These are phyloP conservation scores for Linnemannia zychae DNA, from an alignment of 192 early-diverging fungal genomes.

Conservation along the genomic window DNA sequence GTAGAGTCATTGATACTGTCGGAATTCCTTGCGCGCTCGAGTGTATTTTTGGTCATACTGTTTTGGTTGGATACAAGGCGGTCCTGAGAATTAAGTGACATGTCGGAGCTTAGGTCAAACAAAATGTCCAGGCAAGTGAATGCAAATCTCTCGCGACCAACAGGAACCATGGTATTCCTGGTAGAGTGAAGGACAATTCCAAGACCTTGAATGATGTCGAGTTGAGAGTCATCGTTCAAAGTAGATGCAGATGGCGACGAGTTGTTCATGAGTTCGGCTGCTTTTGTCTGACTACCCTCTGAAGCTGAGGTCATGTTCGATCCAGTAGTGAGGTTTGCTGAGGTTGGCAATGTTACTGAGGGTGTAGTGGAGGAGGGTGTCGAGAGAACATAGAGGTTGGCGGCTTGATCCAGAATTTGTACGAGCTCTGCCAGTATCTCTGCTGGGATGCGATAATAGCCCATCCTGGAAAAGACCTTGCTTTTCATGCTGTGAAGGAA, in stretches of 20 bases:
- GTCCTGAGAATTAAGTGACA: not conserved
- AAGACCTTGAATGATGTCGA: constrained; percentile 47
- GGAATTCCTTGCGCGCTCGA: not conserved
- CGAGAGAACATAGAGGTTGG: constrained; percentile 58
- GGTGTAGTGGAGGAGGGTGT: constrained; percentile 56
- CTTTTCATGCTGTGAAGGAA: constrained; percentile 73
- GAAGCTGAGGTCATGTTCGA: not conserved
- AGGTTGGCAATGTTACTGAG: constrained; percentile 16
- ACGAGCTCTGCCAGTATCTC: constrained; percentile 67
- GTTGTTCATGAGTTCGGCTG: not conserved
- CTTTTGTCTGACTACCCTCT: not conserved
- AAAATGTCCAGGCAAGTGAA: constrained; percentile 72
- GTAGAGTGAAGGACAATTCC: constrained; percentile 53
- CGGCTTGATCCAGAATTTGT: constrained; percentile 67
- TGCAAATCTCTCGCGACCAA: constrained; percentile 76
- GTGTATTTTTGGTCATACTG: not conserved
- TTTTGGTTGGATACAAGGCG: not conserved
- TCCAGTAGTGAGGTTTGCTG: not conserved
- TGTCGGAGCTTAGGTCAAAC: constrained; percentile 73
- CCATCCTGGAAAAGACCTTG: constrained; percentile 78
- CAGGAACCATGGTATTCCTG: constrained; percentile 70
- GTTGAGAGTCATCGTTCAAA: not conserved
- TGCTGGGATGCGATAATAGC: constrained; percentile 71
- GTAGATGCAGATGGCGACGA: not conserved
- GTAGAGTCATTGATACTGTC: not conserved